These are phyloP conservation scores for Leccinum boreale DNA, from an alignment of 768 basidiomycete species.

Conservation along the genomic window DNA sequence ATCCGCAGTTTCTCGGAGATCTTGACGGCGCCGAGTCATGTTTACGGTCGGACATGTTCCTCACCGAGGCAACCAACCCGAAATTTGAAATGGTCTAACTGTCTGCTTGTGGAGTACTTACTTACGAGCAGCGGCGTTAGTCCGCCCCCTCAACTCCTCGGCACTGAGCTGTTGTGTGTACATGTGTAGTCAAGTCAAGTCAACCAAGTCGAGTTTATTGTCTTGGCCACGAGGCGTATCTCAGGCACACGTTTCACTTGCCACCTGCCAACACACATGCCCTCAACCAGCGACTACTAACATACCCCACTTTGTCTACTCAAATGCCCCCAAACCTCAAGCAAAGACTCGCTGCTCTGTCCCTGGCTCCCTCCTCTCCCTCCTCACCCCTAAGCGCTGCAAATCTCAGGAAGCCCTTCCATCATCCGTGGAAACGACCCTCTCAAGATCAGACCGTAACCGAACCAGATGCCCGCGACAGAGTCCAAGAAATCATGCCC, in stretches of 20 bases:
- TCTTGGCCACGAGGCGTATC: neutral
- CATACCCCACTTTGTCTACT: neutral
- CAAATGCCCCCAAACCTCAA: constrained; percentile 48
- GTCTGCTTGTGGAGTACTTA: neutral
- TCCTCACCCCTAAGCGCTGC: constrained; percentile 31
- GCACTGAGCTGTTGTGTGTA: neutral
- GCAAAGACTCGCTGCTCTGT: constrained; percentile 63
- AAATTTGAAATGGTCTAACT: neutral
- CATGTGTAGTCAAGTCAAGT: constrained; percentile 7
- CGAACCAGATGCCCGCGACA: constrained; percentile 35
- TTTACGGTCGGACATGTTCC: neutral
- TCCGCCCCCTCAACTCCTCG: too few relatives aligned
- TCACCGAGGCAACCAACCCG: neutral
- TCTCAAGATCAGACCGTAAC: constrained; percentile 24
- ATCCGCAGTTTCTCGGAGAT: neutral
- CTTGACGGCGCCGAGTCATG: neutral
- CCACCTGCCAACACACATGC: constrained; percentile 10
- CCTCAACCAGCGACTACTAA: neutral
- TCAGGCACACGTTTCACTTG: neutral
- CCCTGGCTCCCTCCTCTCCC: constrained; percentile 50
- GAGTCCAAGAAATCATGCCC: constrained; percentile 61
- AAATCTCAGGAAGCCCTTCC: constrained; percentile 40
- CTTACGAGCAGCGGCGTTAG: too few relatives aligned
- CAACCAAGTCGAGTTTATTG: neutral
- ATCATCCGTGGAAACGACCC: constrained; percentile 51